phyloP scores from a whole-genome alignment of 495 filamentous ascomycete genomes.

The Cryomyces antarcticus region DNA sequence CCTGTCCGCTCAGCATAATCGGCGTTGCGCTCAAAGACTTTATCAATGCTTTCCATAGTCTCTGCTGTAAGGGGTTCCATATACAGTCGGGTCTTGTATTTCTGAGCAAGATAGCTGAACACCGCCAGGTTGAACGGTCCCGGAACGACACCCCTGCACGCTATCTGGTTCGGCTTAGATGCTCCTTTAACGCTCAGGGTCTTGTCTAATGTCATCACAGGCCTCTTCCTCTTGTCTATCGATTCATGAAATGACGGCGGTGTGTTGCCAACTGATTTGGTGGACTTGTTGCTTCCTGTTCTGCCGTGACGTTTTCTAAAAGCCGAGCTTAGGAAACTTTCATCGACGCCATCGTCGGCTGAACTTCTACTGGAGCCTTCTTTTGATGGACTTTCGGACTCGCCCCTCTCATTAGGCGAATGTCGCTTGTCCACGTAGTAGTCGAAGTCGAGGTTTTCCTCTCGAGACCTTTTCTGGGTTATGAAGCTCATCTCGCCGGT shows the following conservation, averaged over 20 bases:
- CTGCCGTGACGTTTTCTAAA: slow-evolving; percentile 15
- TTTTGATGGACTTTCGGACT: slow-evolving; percentile 16
- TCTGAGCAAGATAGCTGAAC: slow-evolving; percentile 18
- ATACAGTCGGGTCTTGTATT: slow-evolving; percentile 12
- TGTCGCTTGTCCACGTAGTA: slow-evolving; percentile 10
- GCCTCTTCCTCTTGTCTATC: not conserved
- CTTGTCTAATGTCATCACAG: slow-evolving; percentile 12
- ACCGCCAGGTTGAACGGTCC: slow-evolving; percentile 7
- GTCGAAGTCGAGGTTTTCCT: slow-evolving; percentile 10
- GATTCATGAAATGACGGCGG: slow-evolving; percentile 12
- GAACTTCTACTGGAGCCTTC: slow-evolving; percentile 16
- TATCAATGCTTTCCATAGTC: slow-evolving; percentile 6
- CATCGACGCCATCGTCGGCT: slow-evolving; percentile 24
- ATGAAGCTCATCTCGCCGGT: slow-evolving; percentile 36
- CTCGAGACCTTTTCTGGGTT: slow-evolving; percentile 21
- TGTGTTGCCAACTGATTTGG: slow-evolving; percentile 18
- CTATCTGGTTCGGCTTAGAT: slow-evolving; percentile 21
- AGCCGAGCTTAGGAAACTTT: slow-evolving; percentile 20
- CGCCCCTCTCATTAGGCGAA: slow-evolving; percentile 3
- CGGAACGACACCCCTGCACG: slow-evolving; percentile 10
- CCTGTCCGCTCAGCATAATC: slow-evolving; percentile 12
- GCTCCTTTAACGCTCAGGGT: slow-evolving; percentile 12
- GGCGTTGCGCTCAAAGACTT: slow-evolving; percentile 15
- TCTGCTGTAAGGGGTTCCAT: slow-evolving; percentile 8
- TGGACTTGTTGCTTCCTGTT: slow-evolving; percentile 14